Evolutionary conservation across 2,329 filamentous ascomycete genomes (phyloP).

Genomic region (Arthrocladium fulminans): DNA sequence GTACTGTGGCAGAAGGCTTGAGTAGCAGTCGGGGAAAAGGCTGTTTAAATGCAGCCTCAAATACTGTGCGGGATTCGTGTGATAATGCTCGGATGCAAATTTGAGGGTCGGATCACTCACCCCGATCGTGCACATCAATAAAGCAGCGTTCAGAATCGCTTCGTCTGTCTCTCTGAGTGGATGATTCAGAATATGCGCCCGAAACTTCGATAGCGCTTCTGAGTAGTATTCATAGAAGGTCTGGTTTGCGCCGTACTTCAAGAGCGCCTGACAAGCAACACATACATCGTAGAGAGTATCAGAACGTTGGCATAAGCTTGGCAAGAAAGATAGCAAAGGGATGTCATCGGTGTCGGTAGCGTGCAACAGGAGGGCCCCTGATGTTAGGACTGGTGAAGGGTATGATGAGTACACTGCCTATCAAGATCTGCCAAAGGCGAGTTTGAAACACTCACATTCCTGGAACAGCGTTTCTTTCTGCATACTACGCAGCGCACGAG

Average conservation of each 20-base stretch:
- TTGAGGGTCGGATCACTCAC: no score
- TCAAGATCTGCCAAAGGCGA: no score
- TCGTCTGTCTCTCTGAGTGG: conserved; percentile 22
- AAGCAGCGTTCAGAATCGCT: conserved; percentile 25
- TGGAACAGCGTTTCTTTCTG: conserved; percentile 22
- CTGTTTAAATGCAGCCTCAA: no score
- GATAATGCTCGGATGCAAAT: no score
- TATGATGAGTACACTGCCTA: neutral
- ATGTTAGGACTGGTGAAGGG: conserved; percentile 20
- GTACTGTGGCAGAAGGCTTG: no score
- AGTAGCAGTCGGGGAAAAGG: no score
- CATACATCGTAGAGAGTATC: conserved; percentile 26
- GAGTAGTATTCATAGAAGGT: conserved; percentile 26
- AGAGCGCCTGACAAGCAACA: conserved; percentile 25
- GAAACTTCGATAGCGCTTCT: conserved; percentile 23
- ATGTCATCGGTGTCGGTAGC: conserved; percentile 23
- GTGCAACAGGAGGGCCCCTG: conserved; percentile 25
- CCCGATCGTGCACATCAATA: conserved; percentile 28
- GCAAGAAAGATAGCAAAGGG: conserved; percentile 20
- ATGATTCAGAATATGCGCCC: conserved; percentile 23
- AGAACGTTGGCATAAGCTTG: conserved; percentile 22
- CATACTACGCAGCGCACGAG: neutral
- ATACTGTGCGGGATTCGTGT: no score
- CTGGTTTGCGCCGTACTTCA: conserved; percentile 13
- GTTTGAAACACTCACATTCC: conserved; percentile 18